Percentiles rank a stretch among this genome's conserved stretches.
Conservation (phyloP, 2,329 filamentous ascomycete genomes). For the Pseudocercospora cruenta region DNA sequence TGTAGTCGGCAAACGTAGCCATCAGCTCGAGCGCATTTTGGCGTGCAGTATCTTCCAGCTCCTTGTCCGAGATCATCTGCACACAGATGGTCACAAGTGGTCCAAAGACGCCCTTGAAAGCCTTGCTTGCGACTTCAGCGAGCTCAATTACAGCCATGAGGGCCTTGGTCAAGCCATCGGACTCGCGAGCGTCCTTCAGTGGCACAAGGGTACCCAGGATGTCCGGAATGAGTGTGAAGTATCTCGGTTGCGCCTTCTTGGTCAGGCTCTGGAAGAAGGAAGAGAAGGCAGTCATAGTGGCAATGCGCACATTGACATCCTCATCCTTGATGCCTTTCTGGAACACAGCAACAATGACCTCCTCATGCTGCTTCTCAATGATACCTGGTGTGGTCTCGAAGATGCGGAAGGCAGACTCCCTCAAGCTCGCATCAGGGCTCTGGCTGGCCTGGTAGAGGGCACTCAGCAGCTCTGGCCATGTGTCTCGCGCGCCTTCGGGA, state of each 20-base stretch:
- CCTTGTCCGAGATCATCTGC: conserved; percentile 93
- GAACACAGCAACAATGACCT: conserved; percentile 85
- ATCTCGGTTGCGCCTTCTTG: conserved; percentile 88
- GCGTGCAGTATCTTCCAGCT: conserved; percentile 83
- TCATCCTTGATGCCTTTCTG: conserved; percentile 90
- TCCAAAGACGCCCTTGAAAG: conserved; percentile 95
- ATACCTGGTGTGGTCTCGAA: conserved; percentile 94
- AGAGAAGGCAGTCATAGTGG: conserved; percentile 95
- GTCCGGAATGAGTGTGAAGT: conserved; percentile 82
- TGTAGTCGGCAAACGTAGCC: conserved; percentile 96
- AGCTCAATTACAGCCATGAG: conserved; percentile 91
- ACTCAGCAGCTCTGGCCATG: conserved; percentile 87
- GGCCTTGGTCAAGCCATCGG: conserved; percentile 86
- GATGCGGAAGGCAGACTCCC: conserved; percentile 91
- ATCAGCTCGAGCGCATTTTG: conserved; percentile 97
- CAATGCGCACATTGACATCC: conserved; percentile 81
- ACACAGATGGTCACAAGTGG: conserved; percentile 91
- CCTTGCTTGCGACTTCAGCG: conserved; percentile 90
- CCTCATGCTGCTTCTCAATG: conserved; percentile 94
- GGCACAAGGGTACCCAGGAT: conserved; percentile 93
- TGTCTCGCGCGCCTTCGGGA: conserved; percentile 48
- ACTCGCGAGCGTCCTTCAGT: conserved; percentile 87
- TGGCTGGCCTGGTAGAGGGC: conserved; percentile 90
- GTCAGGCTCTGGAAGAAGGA: conserved; percentile 89
- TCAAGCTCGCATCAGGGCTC: conserved; percentile 77